Base-by-base conservation (phyloP, 2,329 filamentous ascomycete genomes). In the Pyrenophora graminea region DNA sequence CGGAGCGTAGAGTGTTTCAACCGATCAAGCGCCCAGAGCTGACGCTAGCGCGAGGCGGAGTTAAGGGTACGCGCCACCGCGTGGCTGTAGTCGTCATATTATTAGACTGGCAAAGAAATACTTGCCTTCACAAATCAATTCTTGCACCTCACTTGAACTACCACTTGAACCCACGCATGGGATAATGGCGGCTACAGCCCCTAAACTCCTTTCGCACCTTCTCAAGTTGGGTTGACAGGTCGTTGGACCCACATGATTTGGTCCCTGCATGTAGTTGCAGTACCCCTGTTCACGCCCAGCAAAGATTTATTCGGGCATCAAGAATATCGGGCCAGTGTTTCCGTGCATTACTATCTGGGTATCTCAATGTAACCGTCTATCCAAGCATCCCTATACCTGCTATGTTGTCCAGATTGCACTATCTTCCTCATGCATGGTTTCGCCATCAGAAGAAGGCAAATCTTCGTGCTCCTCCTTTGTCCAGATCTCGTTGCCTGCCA, bases 391-490 rank as follows among this genome's bases (percentile, higher is more conserved):
- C 30, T 17, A 39, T n/a, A 36, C 27, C 25, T 3, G 4, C 39
- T 51, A 51, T 12, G 65, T 66, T 27, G 61, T 68, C 68, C 66
- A 70, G 6, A 58, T 48, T 8, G 41, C 50, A 8, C 48, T 48
- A 7, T 52, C 49, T 8, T 52, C 49, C 3, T 63, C 63, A 2
- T 48, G 37, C 4, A 43, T 49, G 8, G 52, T 17, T 40, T 72
- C 69, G 9, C 63, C 67, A 34, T 73, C 69, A 1, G 61, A 63
- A 4, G 67, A 71, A 6, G 64, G 64, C 48, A 73, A 41, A 19
- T 71, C 71, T 13, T 73, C 71, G 27, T 74, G 70, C 53, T 74
- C 71, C 50, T 74, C 71, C 51, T 68, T 70, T 1, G 71, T 74
- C 68, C 69, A 71, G 21, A 74, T 72, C 53, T 73, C 71, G n/a